A percentile compares a stretch with the other conserved stretches of the same genome.
phyloP scores from a whole-genome alignment of 2,329 filamentous ascomycete genomes.

The Apiospora pterosperma region DNA sequence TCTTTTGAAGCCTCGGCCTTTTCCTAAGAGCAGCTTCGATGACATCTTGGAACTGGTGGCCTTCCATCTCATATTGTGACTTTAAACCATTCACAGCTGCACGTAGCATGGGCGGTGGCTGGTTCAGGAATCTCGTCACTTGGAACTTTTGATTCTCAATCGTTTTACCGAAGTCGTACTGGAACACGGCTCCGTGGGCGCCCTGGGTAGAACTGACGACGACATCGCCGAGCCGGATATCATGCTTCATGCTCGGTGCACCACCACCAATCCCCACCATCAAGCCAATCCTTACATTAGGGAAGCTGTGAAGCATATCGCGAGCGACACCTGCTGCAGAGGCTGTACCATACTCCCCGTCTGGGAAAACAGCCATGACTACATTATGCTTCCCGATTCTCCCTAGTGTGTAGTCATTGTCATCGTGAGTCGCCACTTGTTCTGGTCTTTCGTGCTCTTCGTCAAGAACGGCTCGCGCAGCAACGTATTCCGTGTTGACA shows the following conservation, averaged over 20 bases:
- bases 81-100: constrained; percentile 4
- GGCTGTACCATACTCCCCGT: constrained; percentile 20
- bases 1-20: neutral
- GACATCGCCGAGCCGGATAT: constrained; percentile 25
- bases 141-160: neutral
- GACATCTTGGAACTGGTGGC: neutral
- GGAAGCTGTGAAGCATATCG: constrained; percentile 24
- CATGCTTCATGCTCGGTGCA: constrained; percentile 11
- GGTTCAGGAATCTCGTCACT: neutral
- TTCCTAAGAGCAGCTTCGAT: neutral
- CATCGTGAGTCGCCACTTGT: constrained; percentile 20
- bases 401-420: constrained; percentile 28
- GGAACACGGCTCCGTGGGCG: constrained; percentile 13
- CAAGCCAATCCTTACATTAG: constrained; percentile 6
- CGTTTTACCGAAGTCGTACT: constrained; percentile 13
- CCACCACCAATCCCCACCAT: neutral
- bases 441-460: constrained; percentile 27
- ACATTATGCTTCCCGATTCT: constrained; percentile 30
- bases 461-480: constrained; percentile 36
- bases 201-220: constrained; percentile 15
- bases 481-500: constrained; percentile 31
- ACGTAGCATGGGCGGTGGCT: neutral
- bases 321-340: constrained; percentile 21
- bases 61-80: neutral
- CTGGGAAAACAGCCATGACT: constrained; percentile 27